These are phyloP conservation scores for Aspergillus felis DNA, from an alignment of 2,329 filamentous ascomycete species.

Conservation along the genomic window DNA sequence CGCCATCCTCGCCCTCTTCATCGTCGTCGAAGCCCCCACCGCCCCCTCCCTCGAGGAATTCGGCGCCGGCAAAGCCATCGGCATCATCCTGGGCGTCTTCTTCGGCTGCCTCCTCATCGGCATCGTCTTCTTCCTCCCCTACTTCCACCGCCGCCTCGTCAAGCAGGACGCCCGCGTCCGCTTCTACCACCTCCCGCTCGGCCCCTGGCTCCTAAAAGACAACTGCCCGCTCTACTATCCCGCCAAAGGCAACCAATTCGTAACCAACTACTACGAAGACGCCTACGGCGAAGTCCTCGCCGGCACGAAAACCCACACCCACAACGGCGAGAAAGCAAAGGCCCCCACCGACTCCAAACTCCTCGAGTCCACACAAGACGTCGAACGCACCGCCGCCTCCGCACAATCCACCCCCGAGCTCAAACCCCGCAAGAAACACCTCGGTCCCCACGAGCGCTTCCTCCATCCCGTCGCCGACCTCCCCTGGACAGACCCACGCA, in stretches of 20 bases:
- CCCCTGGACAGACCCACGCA: constrained; percentile 16
- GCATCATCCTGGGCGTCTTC: constrained; percentile 26
- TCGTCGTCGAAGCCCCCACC: constrained; percentile 45
- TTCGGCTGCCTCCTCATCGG: constrained; percentile 21
- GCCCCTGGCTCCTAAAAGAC: constrained; percentile 39
- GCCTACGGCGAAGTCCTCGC: constrained; percentile 23
- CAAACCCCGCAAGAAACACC: constrained; percentile 13
- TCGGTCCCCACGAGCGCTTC: constrained; percentile 23
- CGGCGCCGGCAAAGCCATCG: constrained; percentile 21
- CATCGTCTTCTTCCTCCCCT: constrained; percentile 24
- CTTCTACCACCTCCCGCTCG: constrained; percentile 33
- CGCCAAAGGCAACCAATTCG: constrained; percentile 31
- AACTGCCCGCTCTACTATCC: constrained; percentile 40
- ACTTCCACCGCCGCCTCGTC: constrained; percentile 26
- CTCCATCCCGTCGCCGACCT: constrained; percentile 17
- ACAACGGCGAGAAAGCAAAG: constrained; percentile 5
- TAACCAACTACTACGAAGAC: constrained; percentile 41
- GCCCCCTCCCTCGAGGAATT: constrained; percentile 22
- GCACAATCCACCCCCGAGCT: constrained; percentile 17
- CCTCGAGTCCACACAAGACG: neutral
- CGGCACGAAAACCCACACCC: constrained; percentile 1
- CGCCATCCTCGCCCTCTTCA: constrained; percentile 54
- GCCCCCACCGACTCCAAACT: neutral
- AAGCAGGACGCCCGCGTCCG: constrained; percentile 18
- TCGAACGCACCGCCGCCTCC: constrained; percentile 14